These are phyloP conservation scores for Graphilbum sp. DNA, from an alignment of 2,329 filamentous ascomycete species.

Conservation along the genomic window DNA sequence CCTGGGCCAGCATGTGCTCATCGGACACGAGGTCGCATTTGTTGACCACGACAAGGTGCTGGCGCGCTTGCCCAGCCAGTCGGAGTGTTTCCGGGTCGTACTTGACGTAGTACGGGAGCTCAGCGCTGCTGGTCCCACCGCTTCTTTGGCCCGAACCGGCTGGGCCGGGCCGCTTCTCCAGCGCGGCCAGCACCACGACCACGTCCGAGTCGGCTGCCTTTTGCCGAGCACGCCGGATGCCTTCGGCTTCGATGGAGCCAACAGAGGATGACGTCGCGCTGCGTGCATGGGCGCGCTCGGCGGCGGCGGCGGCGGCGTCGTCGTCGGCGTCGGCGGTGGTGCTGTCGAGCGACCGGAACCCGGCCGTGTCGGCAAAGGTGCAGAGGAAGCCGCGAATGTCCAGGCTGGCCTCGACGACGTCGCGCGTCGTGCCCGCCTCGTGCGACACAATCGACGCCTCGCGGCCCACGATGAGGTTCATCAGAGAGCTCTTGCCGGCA, in stretches of 20 bases:
- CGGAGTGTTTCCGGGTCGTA: conserved; percentile 39
- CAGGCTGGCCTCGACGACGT: conserved; percentile 81
- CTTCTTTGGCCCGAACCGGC: neutral
- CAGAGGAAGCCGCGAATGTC: conserved; percentile 84
- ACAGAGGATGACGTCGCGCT: no score
- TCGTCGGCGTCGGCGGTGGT: neutral
- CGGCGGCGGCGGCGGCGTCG: neutral
- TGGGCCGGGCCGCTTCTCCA: conserved; percentile 32
- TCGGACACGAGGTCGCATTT: conserved; percentile 36
- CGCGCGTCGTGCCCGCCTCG: conserved; percentile 84
- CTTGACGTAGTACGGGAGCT: conserved; percentile 23
- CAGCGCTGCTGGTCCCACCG: conserved; percentile 12
- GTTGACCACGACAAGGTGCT: conserved; percentile 42
- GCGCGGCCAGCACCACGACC: conserved; percentile 62
- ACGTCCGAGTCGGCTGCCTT: conserved; percentile 74
- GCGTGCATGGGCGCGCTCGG: no score
- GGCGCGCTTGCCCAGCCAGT: conserved; percentile 31
- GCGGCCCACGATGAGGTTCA: conserved; percentile 78
- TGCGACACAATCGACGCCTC: conserved; percentile 91
- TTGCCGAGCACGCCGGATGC: conserved; percentile 70
- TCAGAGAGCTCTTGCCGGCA: conserved; percentile 81
- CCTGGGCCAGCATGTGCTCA: conserved; percentile 17
- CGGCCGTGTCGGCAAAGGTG: conserved; percentile 90
- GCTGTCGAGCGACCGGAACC: conserved; percentile 47
- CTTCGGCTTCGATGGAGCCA: conserved; percentile 70